These are phyloP conservation scores for Mercurialis annua DNA, from an alignment of 345 rosid species.

Conservation along the genomic window DNA sequence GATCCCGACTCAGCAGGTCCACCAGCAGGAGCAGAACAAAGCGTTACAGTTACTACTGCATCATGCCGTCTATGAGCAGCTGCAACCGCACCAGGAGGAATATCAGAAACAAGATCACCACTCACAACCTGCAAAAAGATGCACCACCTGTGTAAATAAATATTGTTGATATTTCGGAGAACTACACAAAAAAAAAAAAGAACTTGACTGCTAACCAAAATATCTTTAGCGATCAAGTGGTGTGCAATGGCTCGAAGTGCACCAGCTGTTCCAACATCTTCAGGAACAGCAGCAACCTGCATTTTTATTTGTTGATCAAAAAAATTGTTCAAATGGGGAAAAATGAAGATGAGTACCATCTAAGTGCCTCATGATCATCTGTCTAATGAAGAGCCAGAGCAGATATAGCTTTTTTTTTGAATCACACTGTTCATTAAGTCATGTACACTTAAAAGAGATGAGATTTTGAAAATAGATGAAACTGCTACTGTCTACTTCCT, in stretches of 20 bases:
- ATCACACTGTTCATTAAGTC: not conserved
- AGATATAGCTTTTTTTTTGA: not conserved
- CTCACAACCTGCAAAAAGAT: constrained; percentile 67
- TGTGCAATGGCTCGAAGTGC: constrained; percentile 87
- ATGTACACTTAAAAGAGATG: not conserved
- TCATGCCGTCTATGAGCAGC: constrained; percentile 93
- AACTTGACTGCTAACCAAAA: constrained; percentile 57
- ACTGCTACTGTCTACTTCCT: not conserved
- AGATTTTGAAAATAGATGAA: not conserved
- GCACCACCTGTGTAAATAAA: constrained; percentile 13
- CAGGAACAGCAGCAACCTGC: constrained; percentile 90
- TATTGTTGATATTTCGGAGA: constrained; percentile 17
- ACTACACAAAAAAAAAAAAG: too few species aligned
- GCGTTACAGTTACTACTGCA: constrained; percentile 83
- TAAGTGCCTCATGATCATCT: not conserved
- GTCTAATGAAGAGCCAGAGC: not conserved
- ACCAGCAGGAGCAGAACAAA: constrained; percentile 77
- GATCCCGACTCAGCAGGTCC: constrained; percentile 77
- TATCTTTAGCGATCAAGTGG: constrained; percentile 84
- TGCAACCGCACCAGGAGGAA: constrained; percentile 86
- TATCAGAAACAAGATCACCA: constrained; percentile 98
- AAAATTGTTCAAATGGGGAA: not conserved
- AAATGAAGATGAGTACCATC: not conserved
- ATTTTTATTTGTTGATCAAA: constrained; percentile 10
- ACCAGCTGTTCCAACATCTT: constrained; percentile 91